A percentile compares a stretch with the other conserved stretches of the same genome.
These are phyloP conservation scores for Babesia bigemina DNA, from an alignment of 169 alveolate species.

Conservation along the genomic window DNA sequence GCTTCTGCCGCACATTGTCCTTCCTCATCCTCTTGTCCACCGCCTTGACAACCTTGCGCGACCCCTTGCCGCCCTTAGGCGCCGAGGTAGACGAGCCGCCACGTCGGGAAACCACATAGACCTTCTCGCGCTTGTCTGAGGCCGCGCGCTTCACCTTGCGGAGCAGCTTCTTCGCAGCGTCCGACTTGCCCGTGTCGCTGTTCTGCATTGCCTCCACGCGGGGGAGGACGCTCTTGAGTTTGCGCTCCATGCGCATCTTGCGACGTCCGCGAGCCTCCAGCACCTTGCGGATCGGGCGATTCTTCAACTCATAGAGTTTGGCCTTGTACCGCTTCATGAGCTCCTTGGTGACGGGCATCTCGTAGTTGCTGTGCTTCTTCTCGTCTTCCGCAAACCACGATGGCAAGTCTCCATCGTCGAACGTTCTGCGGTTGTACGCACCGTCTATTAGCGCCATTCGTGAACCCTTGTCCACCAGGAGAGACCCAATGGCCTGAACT, in stretches of 20 bases:
- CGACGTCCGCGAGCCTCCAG: conserved; percentile 94
- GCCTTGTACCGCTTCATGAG: conserved; percentile 90
- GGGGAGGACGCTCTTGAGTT: conserved; percentile 88
- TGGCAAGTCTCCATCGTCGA: conserved; percentile 89
- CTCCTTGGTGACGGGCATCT: conserved; percentile 95
- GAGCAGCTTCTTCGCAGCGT: conserved; percentile 46
- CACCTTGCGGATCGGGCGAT: conserved; percentile 96
- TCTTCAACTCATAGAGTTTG: conserved; percentile 91
- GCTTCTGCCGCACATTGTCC: conserved; percentile 88
- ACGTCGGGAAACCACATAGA: conserved; percentile 84
- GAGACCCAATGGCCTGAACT: conserved; percentile 63
- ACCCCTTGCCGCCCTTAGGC: conserved; percentile 81
- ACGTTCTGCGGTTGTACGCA: conserved; percentile 93
- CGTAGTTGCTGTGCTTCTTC: conserved; percentile 88
- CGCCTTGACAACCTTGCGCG: conserved; percentile 81
- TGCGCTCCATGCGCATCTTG: conserved; percentile 88
- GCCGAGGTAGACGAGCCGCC: conserved; percentile 75
- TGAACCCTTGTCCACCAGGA: conserved; percentile 85
- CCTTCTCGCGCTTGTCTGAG: conserved; percentile 69
- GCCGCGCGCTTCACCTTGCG: conserved; percentile 45
- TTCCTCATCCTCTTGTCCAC: conserved; percentile 96
- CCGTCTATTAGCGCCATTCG: conserved; percentile 92
- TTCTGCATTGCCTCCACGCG: conserved; percentile 71
- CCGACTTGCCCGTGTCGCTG: conserved; percentile 39
- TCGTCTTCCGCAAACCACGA: conserved; percentile 98